Conservation (phyloP, 352 stramenopile genomes). For the Pelagophyceae sp. region DNA sequence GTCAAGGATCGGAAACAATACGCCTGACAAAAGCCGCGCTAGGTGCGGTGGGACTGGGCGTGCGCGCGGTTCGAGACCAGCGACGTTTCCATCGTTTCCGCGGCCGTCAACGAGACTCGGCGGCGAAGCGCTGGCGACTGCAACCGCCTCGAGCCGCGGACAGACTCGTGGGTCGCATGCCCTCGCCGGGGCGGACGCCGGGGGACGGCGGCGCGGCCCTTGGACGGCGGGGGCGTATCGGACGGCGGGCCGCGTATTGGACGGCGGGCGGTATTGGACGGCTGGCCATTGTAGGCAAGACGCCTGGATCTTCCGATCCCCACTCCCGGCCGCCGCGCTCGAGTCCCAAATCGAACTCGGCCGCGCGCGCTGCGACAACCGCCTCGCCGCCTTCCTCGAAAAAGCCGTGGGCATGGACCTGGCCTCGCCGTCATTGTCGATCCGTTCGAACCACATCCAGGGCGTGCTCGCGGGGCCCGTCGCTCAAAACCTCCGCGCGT, state of each 20-base stretch:
- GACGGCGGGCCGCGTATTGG: too few species aligned
- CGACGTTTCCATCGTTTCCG: background rate
- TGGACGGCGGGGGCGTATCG: too few species aligned
- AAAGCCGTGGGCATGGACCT: background rate
- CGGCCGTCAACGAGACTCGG: background rate
- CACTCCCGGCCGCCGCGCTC: constrained; percentile 7
- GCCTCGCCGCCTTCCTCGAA: background rate
- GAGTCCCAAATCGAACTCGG: constrained; percentile 1
- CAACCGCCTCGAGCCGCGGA: constrained; percentile 18
- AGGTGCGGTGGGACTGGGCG: background rate
- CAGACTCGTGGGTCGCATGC: too few species aligned
- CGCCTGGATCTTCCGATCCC: constrained; percentile 35
- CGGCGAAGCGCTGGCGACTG: background rate
- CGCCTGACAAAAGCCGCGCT: too few species aligned
- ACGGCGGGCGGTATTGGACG: too few species aligned
- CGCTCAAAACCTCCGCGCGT: background rate
- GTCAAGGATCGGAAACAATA: too few species aligned
- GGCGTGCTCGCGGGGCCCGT: too few species aligned
- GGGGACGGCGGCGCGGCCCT: too few species aligned
- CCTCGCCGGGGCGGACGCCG: too few species aligned
- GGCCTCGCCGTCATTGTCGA: background rate
- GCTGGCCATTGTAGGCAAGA: too few species aligned
- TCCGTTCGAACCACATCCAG: background rate
- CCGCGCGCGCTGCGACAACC: constrained; percentile 22
- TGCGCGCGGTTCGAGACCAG: background rate